Evolutionary conservation across 1,284 basidiomycete genomes (phyloP).

Genomic region (Pseudozyma thailandica): DNA sequence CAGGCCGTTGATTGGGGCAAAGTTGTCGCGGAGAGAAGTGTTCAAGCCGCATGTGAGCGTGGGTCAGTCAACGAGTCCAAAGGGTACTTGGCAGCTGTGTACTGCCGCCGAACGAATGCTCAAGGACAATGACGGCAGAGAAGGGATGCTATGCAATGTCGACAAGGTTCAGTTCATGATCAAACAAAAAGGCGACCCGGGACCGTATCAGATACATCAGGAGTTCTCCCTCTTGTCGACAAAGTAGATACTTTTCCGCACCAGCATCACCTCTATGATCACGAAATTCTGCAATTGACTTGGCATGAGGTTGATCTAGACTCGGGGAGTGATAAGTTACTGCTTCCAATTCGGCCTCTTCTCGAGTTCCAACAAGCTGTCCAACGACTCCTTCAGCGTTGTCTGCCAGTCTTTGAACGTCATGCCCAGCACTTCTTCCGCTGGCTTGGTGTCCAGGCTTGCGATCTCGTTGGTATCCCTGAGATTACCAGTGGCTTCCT

Average conservation of each 20-base stretch:
- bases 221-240: conserved; percentile 3
- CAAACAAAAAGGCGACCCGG: conserved; percentile 14
- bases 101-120: conserved; percentile 3
- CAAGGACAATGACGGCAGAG: not conserved
- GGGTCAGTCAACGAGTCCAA: conserved; percentile 6
- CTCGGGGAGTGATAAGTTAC: too few species aligned
- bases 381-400: conserved; percentile 56
- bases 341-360: conserved; percentile 46
- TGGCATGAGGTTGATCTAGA: too few species aligned
- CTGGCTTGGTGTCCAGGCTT: conserved; percentile 48
- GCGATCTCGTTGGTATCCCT: conserved; percentile 32
- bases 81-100: conserved; percentile 19
- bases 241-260: too few species aligned
- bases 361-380: conserved; percentile 54
- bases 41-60: conserved; percentile 32
- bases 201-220: conserved; percentile 8
- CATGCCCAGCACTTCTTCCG: conserved; percentile 40
- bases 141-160: conserved; percentile 15
- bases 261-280: too few species aligned
- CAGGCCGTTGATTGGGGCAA: not conserved
- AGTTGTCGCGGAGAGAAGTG: not conserved
- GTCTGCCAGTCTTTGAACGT: conserved; percentile 54
- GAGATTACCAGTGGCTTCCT: conserved; percentile 29
- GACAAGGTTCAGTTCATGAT: conserved; percentile 21
- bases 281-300: too few species aligned